Evolutionary conservation across 164 flowering plant genomes (phyloP), one percentile per base, ranked within the genome.

Genomic region (Magnolia kwangsiensis): DNA sequence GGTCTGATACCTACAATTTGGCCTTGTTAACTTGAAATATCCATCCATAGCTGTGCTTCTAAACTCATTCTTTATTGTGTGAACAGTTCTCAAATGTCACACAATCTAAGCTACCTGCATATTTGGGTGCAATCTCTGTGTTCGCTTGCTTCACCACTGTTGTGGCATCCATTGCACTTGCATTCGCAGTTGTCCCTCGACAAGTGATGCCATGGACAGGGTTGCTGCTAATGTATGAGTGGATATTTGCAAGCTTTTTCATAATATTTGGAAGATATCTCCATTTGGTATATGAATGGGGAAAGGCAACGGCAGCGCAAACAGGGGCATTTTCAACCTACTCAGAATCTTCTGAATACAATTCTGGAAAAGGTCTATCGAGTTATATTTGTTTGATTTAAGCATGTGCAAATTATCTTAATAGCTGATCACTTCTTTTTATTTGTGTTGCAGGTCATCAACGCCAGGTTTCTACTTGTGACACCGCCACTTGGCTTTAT

Each of bases 151-250:
- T 96, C 75, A 51, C 81, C 69, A 84, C 89, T 83, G 93, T 85
- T 76, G 23, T 86, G 55, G 83, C 88, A 8, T 82, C 99, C 51
- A 81, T 94, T 75, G 93, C 77, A 51, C 66, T 90, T 74, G 81
- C 93, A 74, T 80, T 96, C 78, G 73, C 87, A 29, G 80, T 96
- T 79, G 92, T 96, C 66, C 99, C 99, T 63, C 88, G 91, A 11
- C 99, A 96, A 86, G 93, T 92, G 73, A 89, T 83, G 89, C 99
- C 99, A 74, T 96, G 97, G 98, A 92, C 97, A 24, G 99, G 99
- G 67, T 83, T 96, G 88, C 78, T 92, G 37, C 87, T 96, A 81
- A 84, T 90, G 87, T 96, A 94, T 76, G 99, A 96, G 76, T 94
- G 97, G 98, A 88, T 93, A 50, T 91, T 91, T 77, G 77, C 89